These are phyloP conservation scores for Phialemonium atrogriseum DNA, from an alignment of 2,329 filamentous ascomycete species.

Conservation along the genomic window DNA sequence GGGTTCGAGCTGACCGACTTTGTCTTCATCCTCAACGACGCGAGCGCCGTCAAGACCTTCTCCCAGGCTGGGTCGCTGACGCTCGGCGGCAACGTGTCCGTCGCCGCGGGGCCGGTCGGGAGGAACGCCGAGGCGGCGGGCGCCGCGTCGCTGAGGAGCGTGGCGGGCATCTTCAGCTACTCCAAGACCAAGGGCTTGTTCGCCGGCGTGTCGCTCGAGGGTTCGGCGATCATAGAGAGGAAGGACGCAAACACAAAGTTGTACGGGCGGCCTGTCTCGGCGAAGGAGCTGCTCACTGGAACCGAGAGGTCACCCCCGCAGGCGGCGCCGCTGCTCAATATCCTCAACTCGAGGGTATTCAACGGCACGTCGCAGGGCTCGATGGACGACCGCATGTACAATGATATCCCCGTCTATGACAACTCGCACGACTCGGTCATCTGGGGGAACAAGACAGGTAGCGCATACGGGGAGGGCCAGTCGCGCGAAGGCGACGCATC, in stretches of 20 bases:
- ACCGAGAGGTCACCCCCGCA: conserved; percentile 69
- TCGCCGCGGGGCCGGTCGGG: conserved; percentile 88
- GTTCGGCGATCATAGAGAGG: conserved; percentile 85
- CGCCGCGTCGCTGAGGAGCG: conserved; percentile 79
- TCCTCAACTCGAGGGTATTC: conserved; percentile 82
- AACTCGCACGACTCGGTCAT: conserved; percentile 73
- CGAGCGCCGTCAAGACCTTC: conserved; percentile 83
- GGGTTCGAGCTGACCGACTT: conserved; percentile 88
- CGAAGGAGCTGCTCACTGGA: conserved; percentile 73
- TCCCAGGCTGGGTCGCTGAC: conserved; percentile 87
- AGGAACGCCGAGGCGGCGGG: conserved; percentile 94
- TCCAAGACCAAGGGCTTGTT: conserved; percentile 97
- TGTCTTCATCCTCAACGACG: conserved; percentile 96
- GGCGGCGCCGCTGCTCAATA: conserved; percentile 73
- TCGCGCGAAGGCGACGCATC: conserved; percentile 27
- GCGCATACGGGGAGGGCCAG: conserved; percentile 60
- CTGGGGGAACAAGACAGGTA: conserved; percentile 58
- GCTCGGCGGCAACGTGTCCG: conserved; percentile 89
- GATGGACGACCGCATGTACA: conserved; percentile 69
- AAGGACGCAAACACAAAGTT: conserved; percentile 96
- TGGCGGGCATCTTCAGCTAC: conserved; percentile 92
- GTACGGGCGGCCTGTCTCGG: conserved; percentile 76
- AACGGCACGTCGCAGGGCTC: conserved; percentile 44
- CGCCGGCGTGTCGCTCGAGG: conserved; percentile 89
- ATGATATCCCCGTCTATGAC: conserved; percentile 86